Evolutionary conservation across 2,329 filamentous ascomycete genomes (phyloP).

Genomic region (Colletotrichum musae): DNA sequence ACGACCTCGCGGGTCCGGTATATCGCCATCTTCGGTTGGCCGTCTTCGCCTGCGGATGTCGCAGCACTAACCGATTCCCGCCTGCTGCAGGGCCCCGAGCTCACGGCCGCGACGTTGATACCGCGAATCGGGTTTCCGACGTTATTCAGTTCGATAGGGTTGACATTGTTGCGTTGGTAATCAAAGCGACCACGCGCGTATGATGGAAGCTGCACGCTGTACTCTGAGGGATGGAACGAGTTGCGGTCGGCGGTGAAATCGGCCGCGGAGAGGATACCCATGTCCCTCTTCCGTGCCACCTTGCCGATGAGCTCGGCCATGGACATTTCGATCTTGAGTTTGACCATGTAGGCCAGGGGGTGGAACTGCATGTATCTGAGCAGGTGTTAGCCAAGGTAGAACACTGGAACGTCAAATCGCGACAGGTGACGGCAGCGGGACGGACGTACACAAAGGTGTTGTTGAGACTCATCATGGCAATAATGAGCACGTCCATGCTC

Average conservation of each 20-base stretch:
- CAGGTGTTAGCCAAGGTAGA: conserved; percentile 39
- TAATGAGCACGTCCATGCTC: conserved; percentile 59
- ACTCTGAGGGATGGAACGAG: conserved; percentile 30
- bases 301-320: conserved; percentile 67
- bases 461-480: conserved; percentile 59
- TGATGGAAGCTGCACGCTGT: conserved; percentile 25
- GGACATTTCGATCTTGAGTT: conserved; percentile 68
- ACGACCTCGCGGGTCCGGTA: conserved; percentile 33
- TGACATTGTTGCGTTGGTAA: background rate
- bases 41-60: background rate
- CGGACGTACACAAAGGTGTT: conserved; percentile 56
- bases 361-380: conserved; percentile 64
- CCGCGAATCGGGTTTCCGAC: conserved; percentile 9
- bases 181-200: background rate
- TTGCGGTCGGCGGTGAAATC: conserved; percentile 14
- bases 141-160: conserved; percentile 12
- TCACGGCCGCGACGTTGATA: conserved; percentile 27
- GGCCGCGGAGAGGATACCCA: conserved; percentile 26
- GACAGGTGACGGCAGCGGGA: background rate
- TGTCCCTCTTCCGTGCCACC: conserved; percentile 46
- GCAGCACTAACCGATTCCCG: conserved; percentile 8
- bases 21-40: conserved; percentile 36
- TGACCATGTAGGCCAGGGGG: conserved; percentile 66
- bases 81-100: conserved; percentile 6
- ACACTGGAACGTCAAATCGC: background rate